phyloP scores from a whole-genome alignment of 495 filamentous ascomycete genomes.

The Parmelia sp. region DNA sequence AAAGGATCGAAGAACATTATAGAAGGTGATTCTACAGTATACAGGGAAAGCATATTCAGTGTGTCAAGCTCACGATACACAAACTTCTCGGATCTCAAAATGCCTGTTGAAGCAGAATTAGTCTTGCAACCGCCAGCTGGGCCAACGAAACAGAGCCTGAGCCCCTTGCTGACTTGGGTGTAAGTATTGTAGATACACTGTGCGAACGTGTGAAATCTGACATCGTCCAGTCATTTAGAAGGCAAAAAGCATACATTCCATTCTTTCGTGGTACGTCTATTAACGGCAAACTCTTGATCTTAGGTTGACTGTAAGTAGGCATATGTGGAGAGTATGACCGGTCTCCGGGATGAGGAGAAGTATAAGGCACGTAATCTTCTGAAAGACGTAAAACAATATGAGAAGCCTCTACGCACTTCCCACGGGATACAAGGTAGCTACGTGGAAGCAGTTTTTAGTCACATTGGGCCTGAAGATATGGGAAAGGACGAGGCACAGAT shows the following conservation, averaged over 20 bases:
- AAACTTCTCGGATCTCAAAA: not conserved
- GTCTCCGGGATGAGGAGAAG: not conserved
- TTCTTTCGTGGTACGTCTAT: not conserved
- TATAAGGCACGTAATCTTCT: not conserved
- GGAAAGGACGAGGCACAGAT: not conserved
- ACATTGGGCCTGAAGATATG: not conserved
- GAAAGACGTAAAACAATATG: constrained; percentile 15
- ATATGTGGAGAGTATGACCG: not conserved
- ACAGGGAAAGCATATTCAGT: not conserved
- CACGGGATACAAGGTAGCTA: constrained; percentile 12
- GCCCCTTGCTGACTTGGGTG: not conserved
- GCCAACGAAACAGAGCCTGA: not conserved
- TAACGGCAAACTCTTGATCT: not conserved
- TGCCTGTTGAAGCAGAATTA: not conserved
- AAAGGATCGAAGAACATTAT: not conserved
- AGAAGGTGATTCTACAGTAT: not conserved
- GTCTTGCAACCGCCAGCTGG: not conserved
- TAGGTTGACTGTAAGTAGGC: not conserved
- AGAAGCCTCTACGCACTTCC: constrained; percentile 19
- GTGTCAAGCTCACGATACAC: not conserved
- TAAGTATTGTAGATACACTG: not conserved
- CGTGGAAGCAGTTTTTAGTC: not conserved
- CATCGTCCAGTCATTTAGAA: not conserved
- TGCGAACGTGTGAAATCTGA: not conserved
- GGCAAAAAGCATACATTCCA: not conserved